These are phyloP conservation scores for Neurospora tetraspora DNA, from an alignment of 495 filamentous ascomycete species.

Conservation along the genomic window DNA sequence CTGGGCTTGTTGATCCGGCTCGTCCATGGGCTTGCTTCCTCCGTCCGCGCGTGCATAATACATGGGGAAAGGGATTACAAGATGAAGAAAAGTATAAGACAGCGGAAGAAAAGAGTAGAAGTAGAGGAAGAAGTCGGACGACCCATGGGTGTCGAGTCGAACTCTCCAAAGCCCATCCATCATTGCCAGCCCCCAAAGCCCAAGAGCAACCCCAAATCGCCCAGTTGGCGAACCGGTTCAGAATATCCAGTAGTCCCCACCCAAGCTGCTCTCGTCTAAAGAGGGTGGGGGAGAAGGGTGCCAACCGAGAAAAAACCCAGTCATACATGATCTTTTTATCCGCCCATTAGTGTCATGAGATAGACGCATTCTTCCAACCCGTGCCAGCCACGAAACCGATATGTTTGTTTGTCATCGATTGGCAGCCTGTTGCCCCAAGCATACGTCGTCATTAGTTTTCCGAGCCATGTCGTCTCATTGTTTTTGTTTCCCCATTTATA, in stretches of 20 bases:
- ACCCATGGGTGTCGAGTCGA: background rate
- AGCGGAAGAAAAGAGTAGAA: background rate
- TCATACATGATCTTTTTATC: background rate
- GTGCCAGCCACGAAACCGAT: background rate
- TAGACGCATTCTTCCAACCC: background rate
- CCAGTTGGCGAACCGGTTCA: background rate
- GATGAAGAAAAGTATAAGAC: slow-evolving; percentile 1
- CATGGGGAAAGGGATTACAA: background rate
- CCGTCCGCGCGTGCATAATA: background rate
- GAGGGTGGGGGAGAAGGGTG: background rate
- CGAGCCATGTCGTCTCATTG: slow-evolving; percentile 6
- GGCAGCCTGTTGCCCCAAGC: background rate
- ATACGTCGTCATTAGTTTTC: slow-evolving; percentile 19
- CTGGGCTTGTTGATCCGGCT: background rate
- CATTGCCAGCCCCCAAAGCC: background rate
- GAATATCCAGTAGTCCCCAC: background rate
- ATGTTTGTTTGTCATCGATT: background rate
- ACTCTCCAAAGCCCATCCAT: background rate
- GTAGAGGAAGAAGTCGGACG: background rate
- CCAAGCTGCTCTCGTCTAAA: background rate
- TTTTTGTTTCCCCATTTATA: slow-evolving; percentile 16
- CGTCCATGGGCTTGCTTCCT: background rate
- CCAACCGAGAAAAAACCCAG: background rate
- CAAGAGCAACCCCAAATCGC: background rate
- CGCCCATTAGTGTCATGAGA: background rate